Evolutionary conservation across 169 alveolate genomes (phyloP).

Genomic region (Plasmodium gonderi): DNA sequence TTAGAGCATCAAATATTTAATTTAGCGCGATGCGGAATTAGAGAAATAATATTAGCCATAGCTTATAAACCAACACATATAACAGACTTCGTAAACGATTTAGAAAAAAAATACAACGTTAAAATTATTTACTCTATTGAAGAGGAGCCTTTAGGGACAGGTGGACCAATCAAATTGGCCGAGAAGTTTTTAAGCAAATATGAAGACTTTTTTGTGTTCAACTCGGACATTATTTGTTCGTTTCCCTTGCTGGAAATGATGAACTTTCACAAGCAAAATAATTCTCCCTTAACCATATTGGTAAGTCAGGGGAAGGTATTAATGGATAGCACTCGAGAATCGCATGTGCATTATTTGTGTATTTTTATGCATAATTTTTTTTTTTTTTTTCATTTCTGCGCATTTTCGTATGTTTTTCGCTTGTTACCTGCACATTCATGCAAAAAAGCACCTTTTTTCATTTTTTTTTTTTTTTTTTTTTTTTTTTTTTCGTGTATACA

Average conservation of each 20-base stretch:
- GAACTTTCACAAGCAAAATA: conserved; percentile 91
- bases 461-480: background rate
- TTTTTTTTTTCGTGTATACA: conserved; percentile 33
- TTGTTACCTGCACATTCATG: background rate
- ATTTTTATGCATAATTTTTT: too few species aligned
- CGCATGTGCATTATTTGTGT: background rate
- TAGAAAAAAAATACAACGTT: conserved; percentile 89
- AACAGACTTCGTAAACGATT: conserved; percentile 82
- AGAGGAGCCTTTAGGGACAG: conserved; percentile 98
- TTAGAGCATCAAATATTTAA: conserved; percentile 89
- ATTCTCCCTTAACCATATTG: conserved; percentile 91
- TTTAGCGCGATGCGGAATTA: conserved; percentile 85
- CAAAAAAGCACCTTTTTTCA: conserved; percentile 32
- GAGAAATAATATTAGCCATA: conserved; percentile 91
- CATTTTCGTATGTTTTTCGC: background rate
- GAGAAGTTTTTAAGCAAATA: conserved; percentile 87
- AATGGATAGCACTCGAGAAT: too few species aligned
- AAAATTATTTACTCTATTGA: conserved; percentile 94
- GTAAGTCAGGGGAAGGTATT: conserved; percentile 75
- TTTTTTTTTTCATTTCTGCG: too few species aligned
- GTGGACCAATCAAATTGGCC: conserved; percentile 94
- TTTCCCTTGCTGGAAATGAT: conserved; percentile 96
- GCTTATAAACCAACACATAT: conserved; percentile 89
- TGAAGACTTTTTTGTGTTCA: conserved; percentile 94
- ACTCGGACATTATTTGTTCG: conserved; percentile 96